These are phyloP conservation scores for Rhodotorula kratochvilovae DNA, from an alignment of 768 basidiomycete genomes.

Conservation along the genomic window DNA sequence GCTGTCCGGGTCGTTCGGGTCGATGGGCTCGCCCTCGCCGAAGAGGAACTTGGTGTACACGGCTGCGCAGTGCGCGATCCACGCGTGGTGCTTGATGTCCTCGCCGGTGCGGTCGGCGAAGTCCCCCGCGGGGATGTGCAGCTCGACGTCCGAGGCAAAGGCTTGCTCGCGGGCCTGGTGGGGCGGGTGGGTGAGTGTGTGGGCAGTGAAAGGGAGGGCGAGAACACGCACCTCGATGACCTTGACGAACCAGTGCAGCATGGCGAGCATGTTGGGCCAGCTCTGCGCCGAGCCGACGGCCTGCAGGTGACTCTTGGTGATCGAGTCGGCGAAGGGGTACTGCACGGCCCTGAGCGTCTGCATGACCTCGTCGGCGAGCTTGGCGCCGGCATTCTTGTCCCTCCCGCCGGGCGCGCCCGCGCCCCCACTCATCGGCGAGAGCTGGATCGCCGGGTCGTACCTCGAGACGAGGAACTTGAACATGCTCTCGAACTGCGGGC, in stretches of 20 bases:
- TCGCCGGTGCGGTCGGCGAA: constrained; percentile 40
- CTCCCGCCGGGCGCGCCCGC: constrained; percentile 50
- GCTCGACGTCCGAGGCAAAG: constrained; percentile 38
- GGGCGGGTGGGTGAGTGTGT: not conserved
- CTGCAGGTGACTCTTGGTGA: constrained; percentile 80
- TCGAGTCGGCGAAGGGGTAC: constrained; percentile 73
- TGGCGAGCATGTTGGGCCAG: constrained; percentile 85
- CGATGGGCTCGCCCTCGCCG: constrained; percentile 57
- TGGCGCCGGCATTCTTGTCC: constrained; percentile 44
- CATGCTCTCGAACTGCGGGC: constrained; percentile 77
- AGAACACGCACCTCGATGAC: constrained; percentile 62
- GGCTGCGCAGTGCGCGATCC: constrained; percentile 35
- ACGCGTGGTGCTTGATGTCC: constrained; percentile 36
- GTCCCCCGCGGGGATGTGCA: constrained; percentile 60
- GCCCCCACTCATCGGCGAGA: constrained; percentile 49
- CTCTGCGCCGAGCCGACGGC: constrained; percentile 83
- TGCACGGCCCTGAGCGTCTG: constrained; percentile 65
- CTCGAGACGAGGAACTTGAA: constrained; percentile 68
- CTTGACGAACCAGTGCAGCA: constrained; percentile 87
- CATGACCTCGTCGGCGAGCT: constrained; percentile 77
- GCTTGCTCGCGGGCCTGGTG: constrained; percentile 31
- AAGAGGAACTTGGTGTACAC: constrained; percentile 66
- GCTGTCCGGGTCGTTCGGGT: not conserved
- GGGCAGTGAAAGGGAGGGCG: not conserved
- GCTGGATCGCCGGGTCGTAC: constrained; percentile 59